Evolutionary conservation across 805 yeast genomes (phyloP), one percentile per base, ranked within the genome.

Genomic region (Yamadazyma endophytica): DNA sequence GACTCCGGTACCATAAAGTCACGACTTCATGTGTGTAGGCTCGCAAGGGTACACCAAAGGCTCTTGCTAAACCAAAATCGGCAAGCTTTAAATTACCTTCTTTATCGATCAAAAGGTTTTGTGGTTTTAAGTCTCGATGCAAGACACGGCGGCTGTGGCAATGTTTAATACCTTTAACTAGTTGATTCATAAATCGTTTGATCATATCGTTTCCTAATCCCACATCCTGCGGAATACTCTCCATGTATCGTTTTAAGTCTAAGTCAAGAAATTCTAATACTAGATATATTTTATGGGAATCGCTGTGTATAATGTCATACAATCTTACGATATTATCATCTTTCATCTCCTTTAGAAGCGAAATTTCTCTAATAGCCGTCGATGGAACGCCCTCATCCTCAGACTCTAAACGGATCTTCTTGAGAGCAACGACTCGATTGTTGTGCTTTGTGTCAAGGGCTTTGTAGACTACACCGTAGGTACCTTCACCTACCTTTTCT

Each of bases 311-410:
- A 43, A 92, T 92, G 58, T 92, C 96, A 57, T 81, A 86, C 25
- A 92, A 70, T 28, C 95, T 70, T 15, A 92, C 97, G 31, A 90
- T 89, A 58, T 90, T 88, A 39, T 87, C 95, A 61, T 92, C 96
- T 43, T 86, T 77, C 72, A 92, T 73, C 56, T 92, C 98, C 56
- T 92, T 90, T 59, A 92, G 73, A 27, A 92, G 70, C 2, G 97
- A 90, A 46, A 92, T 92, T 55, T 92, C 98, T 48, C 98, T 73
- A 37, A 92, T 92, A 5, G 98, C 97, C 0, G 98, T 92, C 2
- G 97, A 88, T 2, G 98, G 98, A 14, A 94, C 97, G 13, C 98
- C 98, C 57, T 92, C 98, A 57, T 87, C 95, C 58, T 92, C 98
- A 13, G 95, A 86, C 56, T 92, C 98, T 32, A 92, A 65, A 36